Percentiles rank a stretch among this genome's conserved stretches.
phyloP scores from a whole-genome alignment of 805 yeast species.

The Candida maesae region DNA sequence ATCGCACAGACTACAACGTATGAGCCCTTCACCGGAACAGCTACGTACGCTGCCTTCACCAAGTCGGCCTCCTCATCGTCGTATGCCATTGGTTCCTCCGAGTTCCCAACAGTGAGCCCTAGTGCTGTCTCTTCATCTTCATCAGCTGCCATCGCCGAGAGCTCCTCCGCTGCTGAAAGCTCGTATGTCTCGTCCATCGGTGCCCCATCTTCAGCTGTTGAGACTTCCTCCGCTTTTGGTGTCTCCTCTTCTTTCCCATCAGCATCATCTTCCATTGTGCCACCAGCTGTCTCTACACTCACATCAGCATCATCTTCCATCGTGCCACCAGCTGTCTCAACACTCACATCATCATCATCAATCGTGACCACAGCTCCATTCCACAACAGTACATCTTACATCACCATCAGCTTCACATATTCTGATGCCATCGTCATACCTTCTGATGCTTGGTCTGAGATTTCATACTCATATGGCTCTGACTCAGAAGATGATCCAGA shows the following conservation, averaged over 20 bases:
- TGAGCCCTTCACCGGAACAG: conserved; percentile 22
- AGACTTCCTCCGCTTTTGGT: conserved; percentile 4
- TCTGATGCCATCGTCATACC: too few relatives aligned
- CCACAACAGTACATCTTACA: too few relatives aligned
- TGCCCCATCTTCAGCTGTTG: conserved; percentile 1
- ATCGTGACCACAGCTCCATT: too few relatives aligned
- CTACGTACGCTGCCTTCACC: conserved; percentile 13
- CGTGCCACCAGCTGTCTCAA: too few relatives aligned
- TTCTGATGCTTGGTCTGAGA: too few relatives aligned
- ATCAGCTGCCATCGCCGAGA: not conserved
- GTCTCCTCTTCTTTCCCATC: conserved; percentile 1
- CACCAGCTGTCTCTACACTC: not conserved
- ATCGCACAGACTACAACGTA: conserved; percentile 22
- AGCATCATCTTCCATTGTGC: too few relatives aligned
- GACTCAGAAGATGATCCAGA: too few relatives aligned
- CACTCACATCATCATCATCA: too few relatives aligned
- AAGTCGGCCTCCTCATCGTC: conserved; percentile 9
- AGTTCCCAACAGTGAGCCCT: conserved; percentile 5
- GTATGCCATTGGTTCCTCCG: not conserved
- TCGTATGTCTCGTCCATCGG: not conserved
- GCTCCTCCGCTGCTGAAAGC: not conserved
- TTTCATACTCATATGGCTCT: too few relatives aligned
- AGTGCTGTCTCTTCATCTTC: not conserved
- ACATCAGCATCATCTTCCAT: too few relatives aligned
- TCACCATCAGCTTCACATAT: too few relatives aligned